Evolutionary conservation across 2,329 filamentous ascomycete species (phyloP), one percentile per base, ranked within the genome.

Genomic region (Talaromyces sp.): DNA sequence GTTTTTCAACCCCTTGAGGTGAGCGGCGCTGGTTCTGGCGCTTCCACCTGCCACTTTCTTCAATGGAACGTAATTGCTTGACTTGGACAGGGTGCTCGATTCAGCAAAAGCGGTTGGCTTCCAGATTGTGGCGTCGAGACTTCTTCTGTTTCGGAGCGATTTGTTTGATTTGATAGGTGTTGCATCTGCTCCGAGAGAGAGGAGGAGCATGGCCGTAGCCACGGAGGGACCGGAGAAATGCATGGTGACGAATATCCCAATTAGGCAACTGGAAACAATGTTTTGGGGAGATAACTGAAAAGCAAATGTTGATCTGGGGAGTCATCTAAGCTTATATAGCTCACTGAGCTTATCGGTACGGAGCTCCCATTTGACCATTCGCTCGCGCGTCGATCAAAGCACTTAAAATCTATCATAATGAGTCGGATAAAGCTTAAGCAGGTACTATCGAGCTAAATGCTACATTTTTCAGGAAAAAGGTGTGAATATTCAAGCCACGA

Each of bases 31-130:
- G 43, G 50, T 62, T n/a, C 39, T 45, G 31, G 43, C 56, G 13
- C 50, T 50, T 9, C 48, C 57, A 37, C 45, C 52, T 4, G 57
- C 54, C n/a, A 66, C 45, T 52, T 66, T 67, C n/a, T 45, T 66
- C 19, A 67, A 41, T 16, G 50, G 41, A 14, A 65, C 48, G 31
- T 64, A 60, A 11, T 64, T 61, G 16, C 37, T 24, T 4, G 54
- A 50, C 7, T 41, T 58, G 58, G 37, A 62, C 16, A 56, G 13
- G 16, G 41, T 41, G 14, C 41, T 45, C 11, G 64, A 60, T 10
- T 24, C 22, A 13, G 57, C 14, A 22, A 66, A 62, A 1, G 64
- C 14, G 8, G 64, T 41, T 3, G 66, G 66, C 45, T 64, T 66
- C 64, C 59, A 65, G 2, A 54, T 59, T 14, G 24, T 56, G 22